Evolutionary conservation across 2,329 filamentous ascomycete genomes (phyloP), one percentile per base, ranked within the genome.

Genomic region (Beauveria bassiana): DNA sequence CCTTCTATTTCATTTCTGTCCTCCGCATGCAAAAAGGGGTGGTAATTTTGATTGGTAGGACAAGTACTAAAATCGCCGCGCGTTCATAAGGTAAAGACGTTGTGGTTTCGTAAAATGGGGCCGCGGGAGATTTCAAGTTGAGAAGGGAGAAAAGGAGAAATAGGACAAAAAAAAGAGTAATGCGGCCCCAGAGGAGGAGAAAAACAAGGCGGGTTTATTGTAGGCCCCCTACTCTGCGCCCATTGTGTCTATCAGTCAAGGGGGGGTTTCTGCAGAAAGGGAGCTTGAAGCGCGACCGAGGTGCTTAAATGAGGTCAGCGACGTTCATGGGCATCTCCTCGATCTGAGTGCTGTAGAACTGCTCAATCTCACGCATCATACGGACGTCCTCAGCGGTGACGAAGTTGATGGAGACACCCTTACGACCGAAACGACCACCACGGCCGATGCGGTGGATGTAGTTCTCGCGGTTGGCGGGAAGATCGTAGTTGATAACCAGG

Each of bases 351-450:
- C 91, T 96, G 89, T 99, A 99, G 86, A 98, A 99, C 83, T 97
- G 91, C 80, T 99, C 95, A 72, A 99, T 99, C 81, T 99, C 95
- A 78, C 95, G 88, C 91, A 99, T 96, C 91, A 99, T 98, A 79
- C 93, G 92, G 73, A 99, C 95, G 80, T 99, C 95, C 69, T 99
- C 95, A 72, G 92, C 91, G 65, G 93, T 98, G 77, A 99, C 95
- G 78, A 99, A 99, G 91, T 99, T 99, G 86, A 99, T 99, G 74
- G 95, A 95, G 78, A 99, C 95, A 89, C 95, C 95, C 89, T 99
- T 99, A 79, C 95, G 92, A 79, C 95, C 95, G 83, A 99, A 99
- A 84, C 95, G 93, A 82, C 95, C 95, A 83, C 93, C 93, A 87
- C 95, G 93, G 86, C 95, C 95, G 74, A 99, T 99, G 77, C 95